Percentiles rank a stretch among this genome's conserved stretches.
phyloP scores from a whole-genome alignment of 495 filamentous ascomycete species.

The Xanthoparmelia taractica region DNA sequence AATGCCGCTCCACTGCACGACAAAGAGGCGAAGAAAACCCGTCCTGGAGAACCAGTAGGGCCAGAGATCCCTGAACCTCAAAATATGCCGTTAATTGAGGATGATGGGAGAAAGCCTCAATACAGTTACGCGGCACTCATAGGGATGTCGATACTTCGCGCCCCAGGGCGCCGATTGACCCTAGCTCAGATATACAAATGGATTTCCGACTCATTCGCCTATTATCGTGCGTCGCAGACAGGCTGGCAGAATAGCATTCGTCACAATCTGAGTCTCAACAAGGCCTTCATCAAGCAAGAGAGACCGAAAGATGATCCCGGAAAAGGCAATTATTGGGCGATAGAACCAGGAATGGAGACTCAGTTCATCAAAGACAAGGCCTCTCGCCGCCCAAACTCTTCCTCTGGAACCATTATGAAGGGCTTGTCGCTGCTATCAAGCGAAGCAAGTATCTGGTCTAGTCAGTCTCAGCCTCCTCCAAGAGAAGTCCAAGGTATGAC shows the following conservation, averaged over 20 bases:
- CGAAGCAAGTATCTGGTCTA: slow-evolving; percentile 16
- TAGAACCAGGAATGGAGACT: slow-evolving; percentile 77
- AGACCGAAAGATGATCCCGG: slow-evolving; percentile 95
- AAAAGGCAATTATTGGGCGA: slow-evolving; percentile 98
- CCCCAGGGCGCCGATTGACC: slow-evolving; percentile 74
- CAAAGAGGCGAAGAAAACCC: slow-evolving; percentile 54
- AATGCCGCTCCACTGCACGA: slow-evolving; percentile 72
- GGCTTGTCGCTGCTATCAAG: slow-evolving; percentile 20
- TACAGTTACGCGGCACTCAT: slow-evolving; percentile 95
- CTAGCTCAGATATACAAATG: slow-evolving; percentile 98
- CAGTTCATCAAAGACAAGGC: slow-evolving; percentile 84
- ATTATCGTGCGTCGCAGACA: slow-evolving; percentile 72
- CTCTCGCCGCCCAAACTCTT: slow-evolving; percentile 46
- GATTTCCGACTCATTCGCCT: slow-evolving; percentile 89
- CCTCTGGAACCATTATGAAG: slow-evolving; percentile 24
- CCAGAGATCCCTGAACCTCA: slow-evolving; percentile 59
- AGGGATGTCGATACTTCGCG: slow-evolving; percentile 90
- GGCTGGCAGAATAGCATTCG: slow-evolving; percentile 99
- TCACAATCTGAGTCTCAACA: slow-evolving; percentile 95
- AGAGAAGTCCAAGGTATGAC: slow-evolving; percentile 18
- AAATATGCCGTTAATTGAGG: slow-evolving; percentile 70
- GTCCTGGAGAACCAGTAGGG: slow-evolving; percentile 40
- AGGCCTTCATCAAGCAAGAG: slow-evolving; percentile 93
- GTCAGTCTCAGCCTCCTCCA: slow-evolving; percentile 19
- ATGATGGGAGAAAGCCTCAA: slow-evolving; percentile 81